A percentile compares a stretch with the other conserved stretches of the same genome.
Evolutionary conservation across 2,329 filamentous ascomycete genomes (phyloP).

Genomic region (Colletotrichum neosansevieriae): DNA sequence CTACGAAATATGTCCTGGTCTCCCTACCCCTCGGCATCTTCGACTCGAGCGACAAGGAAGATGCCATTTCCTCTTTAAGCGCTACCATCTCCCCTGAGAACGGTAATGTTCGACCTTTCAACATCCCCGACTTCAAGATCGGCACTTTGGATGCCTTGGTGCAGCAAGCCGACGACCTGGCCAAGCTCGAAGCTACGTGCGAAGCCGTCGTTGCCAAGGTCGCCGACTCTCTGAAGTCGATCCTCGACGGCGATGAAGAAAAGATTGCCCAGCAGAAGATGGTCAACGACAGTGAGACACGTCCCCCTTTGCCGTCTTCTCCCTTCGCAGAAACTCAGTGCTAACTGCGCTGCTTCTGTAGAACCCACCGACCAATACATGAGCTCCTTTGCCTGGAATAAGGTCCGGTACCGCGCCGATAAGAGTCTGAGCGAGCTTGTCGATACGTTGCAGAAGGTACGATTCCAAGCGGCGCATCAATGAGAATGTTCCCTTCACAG

Average conservation of each 20-base stretch:
- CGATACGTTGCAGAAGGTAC: slow-evolving; percentile 87
- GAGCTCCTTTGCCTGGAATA: slow-evolving; percentile 93
- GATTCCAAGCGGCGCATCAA: background rate
- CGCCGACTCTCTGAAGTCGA: slow-evolving; percentile 82
- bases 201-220: slow-evolving; percentile 89
- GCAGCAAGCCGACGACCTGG: slow-evolving; percentile 94
- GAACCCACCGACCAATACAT: slow-evolving; percentile 97
- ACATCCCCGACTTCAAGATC: slow-evolving; percentile 96
- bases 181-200: slow-evolving; percentile 86
- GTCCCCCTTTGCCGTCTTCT: slow-evolving; percentile 25
- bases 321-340: slow-evolving; percentile 16
- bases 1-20: slow-evolving; percentile 83
- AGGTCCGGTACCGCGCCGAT: slow-evolving; percentile 95
- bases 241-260: slow-evolving; percentile 87
- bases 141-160: slow-evolving; percentile 95
- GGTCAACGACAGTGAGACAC: slow-evolving; percentile 83
- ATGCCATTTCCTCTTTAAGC: slow-evolving; percentile 82
- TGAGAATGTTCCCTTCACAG: too few relatives aligned
- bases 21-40: slow-evolving; percentile 91
- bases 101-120: slow-evolving; percentile 81
- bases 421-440: slow-evolving; percentile 90
- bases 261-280: slow-evolving; percentile 89
- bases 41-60: slow-evolving; percentile 82
- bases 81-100: slow-evolving; percentile 79
- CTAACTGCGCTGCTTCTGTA: slow-evolving; percentile 55